Evolutionary conservation across 192 early-diverging fungal genomes (phyloP).

Genomic region (Chytriomyces sp.): DNA sequence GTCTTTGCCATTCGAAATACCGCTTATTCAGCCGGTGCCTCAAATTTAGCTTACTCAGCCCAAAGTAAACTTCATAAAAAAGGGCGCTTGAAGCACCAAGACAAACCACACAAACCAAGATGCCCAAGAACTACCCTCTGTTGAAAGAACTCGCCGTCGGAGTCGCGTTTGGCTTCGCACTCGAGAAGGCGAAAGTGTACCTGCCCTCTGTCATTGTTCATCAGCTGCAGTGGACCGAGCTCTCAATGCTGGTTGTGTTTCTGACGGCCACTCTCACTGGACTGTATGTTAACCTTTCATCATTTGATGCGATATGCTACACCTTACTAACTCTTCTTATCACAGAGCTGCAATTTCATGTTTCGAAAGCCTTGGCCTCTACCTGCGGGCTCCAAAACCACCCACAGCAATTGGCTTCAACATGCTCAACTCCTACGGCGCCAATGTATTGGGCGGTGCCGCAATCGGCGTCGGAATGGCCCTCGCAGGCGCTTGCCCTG

Average conservation of each 20-base stretch:
- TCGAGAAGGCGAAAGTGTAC: constrained; percentile 43
- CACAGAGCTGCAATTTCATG: constrained; percentile 18
- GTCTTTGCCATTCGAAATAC: too few species aligned
- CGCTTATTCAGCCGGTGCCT: too few species aligned
- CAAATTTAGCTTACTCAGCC: too few species aligned
- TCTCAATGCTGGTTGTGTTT: constrained; percentile 44
- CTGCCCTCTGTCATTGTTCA: constrained; percentile 38
- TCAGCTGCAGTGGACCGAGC: constrained; percentile 39
- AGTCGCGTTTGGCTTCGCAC: constrained; percentile 36
- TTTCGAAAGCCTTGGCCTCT: constrained; percentile 19
- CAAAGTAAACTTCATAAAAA: too few species aligned
- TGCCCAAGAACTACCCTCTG: too few species aligned
- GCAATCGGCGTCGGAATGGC: constrained; percentile 41
- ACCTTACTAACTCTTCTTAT: too few species aligned
- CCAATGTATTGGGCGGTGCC: constrained; percentile 39
- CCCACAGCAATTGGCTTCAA: not conserved
- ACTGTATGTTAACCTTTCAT: constrained; percentile 23
- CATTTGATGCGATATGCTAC: too few species aligned
- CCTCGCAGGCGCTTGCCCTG: constrained; percentile 43
- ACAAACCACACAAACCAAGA: too few species aligned
- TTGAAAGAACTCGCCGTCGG: constrained; percentile 16
- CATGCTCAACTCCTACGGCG: constrained; percentile 12
- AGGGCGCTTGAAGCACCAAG: too few species aligned
- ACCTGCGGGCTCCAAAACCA: constrained; percentile 26
- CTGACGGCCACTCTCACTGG: constrained; percentile 37